Base-by-base conservation (phyloP, 169 alveolate genomes). In the Plasmodium coatneyi region DNA sequence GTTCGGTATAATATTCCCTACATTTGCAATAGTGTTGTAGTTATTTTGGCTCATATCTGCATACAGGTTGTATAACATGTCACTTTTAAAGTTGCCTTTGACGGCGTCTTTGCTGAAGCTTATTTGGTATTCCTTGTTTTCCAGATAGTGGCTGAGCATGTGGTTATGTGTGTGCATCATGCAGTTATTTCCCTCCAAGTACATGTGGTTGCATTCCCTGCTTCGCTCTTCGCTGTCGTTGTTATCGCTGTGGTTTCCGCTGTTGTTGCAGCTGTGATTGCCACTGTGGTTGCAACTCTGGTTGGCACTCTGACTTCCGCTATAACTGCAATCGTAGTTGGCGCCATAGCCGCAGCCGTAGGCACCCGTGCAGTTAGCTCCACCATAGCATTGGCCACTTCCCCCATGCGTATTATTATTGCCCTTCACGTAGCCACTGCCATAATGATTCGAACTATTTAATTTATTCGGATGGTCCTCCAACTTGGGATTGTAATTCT, bases 401-500 rank as follows among this genome's bases (percentile, higher is more conserved):
- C 30, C 32, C 6, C 43, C 83, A 49, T 76, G 28, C 12, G 34
- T 25, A 41, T 30, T 74, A 30, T 74, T 32, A 72, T 49, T 84
- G 49, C 52, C 76, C 36, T 84, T 84, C 19, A 41, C 19, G 43
- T 72, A 43, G 19, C 78, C 78, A 30, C 54, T 66, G 39, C 66
- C 60, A 52, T 86, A 76, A 84, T 46, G 34, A 52, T 76, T 34
- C 3, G 43, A 41, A 28, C n/a, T 71, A 60, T 54, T 34, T 54
- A 12, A 46, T 70, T 81, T 90, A 36, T 76, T 32, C 6, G 30
- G 22, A 39, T 30, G 54, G 49, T 90, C 95, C 28, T 90, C 95
- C 36, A 81, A 90, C n/a, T 81, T 80, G 34, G 74, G 83, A 34
- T 81, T 92, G 36, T 92, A 86, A 78, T 92, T 84, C n/a, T 92